Percentiles rank a stretch among this genome's conserved stretches.
Conservation (phyloP, 176 grass and related monocot species). For the Bothriochloa decipiens region DNA sequence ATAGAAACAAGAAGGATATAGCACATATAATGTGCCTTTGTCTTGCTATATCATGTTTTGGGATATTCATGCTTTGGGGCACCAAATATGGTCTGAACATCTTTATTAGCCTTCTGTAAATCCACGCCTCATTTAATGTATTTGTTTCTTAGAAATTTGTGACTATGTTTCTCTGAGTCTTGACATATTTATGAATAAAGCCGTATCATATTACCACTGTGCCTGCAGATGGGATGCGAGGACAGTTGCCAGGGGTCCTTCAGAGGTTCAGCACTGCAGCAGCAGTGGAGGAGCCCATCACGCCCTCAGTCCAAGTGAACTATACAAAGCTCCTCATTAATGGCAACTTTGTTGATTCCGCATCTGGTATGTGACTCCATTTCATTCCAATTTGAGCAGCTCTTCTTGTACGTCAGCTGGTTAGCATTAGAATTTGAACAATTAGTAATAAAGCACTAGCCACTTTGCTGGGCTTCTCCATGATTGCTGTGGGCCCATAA, state of each 20-base stretch:
- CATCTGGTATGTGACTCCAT: slow-evolving; percentile 57
- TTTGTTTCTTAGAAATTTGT: not conserved
- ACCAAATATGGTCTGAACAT: slow-evolving; percentile 8
- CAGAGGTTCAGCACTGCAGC: slow-evolving; percentile 79
- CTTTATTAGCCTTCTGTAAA: not conserved
- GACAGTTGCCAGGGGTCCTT: slow-evolving; percentile 57
- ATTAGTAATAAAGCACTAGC: too few species aligned
- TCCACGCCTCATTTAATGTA: not conserved
- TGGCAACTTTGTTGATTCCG: slow-evolving; percentile 83
- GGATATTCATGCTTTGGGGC: not conserved
- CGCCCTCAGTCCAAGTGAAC: slow-evolving; percentile 73
- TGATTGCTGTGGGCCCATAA: not conserved
- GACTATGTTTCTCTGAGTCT: not conserved
- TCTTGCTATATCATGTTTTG: not conserved
- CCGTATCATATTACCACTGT: not conserved
- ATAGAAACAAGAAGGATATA: not conserved
- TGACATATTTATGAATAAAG: not conserved
- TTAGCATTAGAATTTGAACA: too few species aligned
- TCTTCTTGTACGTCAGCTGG: not conserved
- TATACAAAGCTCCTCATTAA: slow-evolving; percentile 85
- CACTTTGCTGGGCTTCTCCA: not conserved
- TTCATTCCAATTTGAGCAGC: not conserved
- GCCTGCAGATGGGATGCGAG: slow-evolving; percentile 54
- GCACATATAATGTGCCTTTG: not conserved
- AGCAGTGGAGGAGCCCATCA: slow-evolving; percentile 73